Base-by-base conservation (phyloP, 225 moss, liverwort and hornwort genomes). In the Physcomitrellopsis africana region DNA sequence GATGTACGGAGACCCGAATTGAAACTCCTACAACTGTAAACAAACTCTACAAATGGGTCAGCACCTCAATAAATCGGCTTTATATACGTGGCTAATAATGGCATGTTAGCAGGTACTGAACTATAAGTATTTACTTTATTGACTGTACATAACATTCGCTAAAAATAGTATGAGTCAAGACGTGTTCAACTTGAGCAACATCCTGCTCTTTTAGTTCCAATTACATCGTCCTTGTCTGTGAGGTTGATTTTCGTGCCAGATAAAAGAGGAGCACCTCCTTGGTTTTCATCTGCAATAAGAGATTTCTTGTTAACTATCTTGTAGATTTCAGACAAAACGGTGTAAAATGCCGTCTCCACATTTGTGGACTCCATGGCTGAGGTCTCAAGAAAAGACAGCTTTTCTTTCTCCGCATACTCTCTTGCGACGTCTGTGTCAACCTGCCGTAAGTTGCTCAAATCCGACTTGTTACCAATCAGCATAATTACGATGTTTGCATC, bases 401-500 rank as follows among this genome's bases (percentile, higher is more conserved):
- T 87, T 79, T 96, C 95, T 72, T 88, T 90, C 81, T 96, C 77
- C 11, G 95, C 95, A 54, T 93, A 96, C 59, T 92, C 93, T 69
- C 79, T 88, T 9, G 95, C 93, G 53, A 82, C 69, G 9, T 96
- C 93, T 18, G 92, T 93, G 24, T 91, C 88, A 68, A 96, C 92
- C 77, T 91, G 91, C 80, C 93, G 88, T 55, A 92, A 88, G 60
- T 81, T 80, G 44, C 89, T 77, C 66, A 96, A 82, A 72, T 96
- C 95, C 3, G 95, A 93, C 73, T 96, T 96, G 81, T 96, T 96
- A 55, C 95, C 95, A 53, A 93, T 80, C 63, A 96, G 74, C 95
- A 96, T 96, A 52, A 96, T 93, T 43, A 90, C 95, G 51, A 96
- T 93, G 72, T 96, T 93, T 17, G 93, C 80, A 79, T 96, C 93